Percentiles rank a stretch among this genome's conserved stretches.
phyloP scores from a whole-genome alignment of 331 rosid genomes.

The Spiraea crenata region DNA sequence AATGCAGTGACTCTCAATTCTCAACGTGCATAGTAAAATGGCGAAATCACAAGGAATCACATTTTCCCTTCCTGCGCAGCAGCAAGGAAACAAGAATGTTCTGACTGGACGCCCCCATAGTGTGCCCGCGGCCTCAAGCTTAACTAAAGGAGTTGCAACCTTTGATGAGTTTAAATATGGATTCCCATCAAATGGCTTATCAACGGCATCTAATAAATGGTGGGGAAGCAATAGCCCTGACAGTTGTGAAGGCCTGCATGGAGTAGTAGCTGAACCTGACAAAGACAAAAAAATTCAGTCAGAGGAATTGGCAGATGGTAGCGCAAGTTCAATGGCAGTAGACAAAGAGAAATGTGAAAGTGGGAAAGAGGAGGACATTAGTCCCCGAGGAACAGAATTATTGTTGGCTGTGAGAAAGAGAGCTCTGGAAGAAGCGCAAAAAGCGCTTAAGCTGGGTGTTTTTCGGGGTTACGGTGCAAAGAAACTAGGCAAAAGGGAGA shows the following conservation, averaged over 20 bases:
- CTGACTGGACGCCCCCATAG: constrained; percentile 46
- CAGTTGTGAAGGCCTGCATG: constrained; percentile 18
- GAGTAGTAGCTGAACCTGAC: constrained; percentile 22
- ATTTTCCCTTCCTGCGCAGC: constrained; percentile 39
- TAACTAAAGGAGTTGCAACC: constrained; percentile 46
- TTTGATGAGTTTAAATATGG: constrained; percentile 75
- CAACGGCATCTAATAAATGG: constrained; percentile 71
- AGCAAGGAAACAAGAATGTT: constrained; percentile 51
- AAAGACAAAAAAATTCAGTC: constrained; percentile 29
- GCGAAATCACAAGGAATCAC: constrained; percentile 47
- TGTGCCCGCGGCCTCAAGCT: constrained; percentile 19
- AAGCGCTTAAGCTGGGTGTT: constrained; percentile 52
- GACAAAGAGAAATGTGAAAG: constrained; percentile 36
- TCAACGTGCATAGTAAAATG: constrained; percentile 32
- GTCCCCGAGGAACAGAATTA: constrained; percentile 44
- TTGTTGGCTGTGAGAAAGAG: constrained; percentile 56
- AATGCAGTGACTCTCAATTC: constrained; percentile 40
- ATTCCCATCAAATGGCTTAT: constrained; percentile 70
- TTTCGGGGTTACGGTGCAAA: constrained; percentile 42
- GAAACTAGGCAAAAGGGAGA: constrained; percentile 59
- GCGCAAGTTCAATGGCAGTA: constrained; percentile 11
- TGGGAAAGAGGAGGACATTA: constrained; percentile 30
- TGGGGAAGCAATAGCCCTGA: constrained; percentile 64
- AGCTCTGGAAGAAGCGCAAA: constrained; percentile 55
- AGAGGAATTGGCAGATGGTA: constrained; percentile 22